Evolutionary conservation across 441 rosid species (phyloP), one percentile per base, ranked within the genome.

Genomic region (Erodium chrysanthum): DNA sequence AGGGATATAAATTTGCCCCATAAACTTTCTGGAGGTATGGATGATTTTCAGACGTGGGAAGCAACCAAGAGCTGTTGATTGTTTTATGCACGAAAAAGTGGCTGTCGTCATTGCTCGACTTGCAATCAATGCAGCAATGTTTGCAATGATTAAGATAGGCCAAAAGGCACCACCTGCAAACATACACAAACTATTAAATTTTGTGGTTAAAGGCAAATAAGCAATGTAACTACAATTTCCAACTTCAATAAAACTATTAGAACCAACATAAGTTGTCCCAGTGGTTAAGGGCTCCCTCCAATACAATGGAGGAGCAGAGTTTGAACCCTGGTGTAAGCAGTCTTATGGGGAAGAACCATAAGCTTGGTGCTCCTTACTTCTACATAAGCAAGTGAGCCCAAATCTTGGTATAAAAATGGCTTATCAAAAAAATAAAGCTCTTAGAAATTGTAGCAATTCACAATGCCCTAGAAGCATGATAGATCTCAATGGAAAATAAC

Each of bases 1-100:
- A 15, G 98, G 98, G 80, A 93, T 93, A 78, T 93, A 93, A 50
- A 93, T 91, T 85, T 93, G 97, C 48, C 98, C 98, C 95, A 93
- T 91, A 82, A 91, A 93, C 70, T 93, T 93, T 72, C 97, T 91
- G 65, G 97, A 93, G 21, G 98, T 93, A 73, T 93, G 98, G 71
- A 93, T 81, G 65, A 93, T 91, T 85, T 93, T 93, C 64, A 94
- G 96, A 65, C 97, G 96, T 69, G 98, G 98, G 77, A 94, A 94
- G 71, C 97, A 91, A 64, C 98, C 98, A 69, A 93, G 92, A 44
- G 86, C 93, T 46, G 89, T 88, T 77, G 97, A 89, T 77, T 93
- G 98, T 78, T 93, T 93, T 78, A 93, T 88, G 71, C 98, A 93
- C 0, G 98, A 93, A 84, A 93, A 93, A 12, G 97, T 93, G 18